phyloP scores from a whole-genome alignment of 2,329 filamentous ascomycete genomes.

The Ophiostoma montium region DNA sequence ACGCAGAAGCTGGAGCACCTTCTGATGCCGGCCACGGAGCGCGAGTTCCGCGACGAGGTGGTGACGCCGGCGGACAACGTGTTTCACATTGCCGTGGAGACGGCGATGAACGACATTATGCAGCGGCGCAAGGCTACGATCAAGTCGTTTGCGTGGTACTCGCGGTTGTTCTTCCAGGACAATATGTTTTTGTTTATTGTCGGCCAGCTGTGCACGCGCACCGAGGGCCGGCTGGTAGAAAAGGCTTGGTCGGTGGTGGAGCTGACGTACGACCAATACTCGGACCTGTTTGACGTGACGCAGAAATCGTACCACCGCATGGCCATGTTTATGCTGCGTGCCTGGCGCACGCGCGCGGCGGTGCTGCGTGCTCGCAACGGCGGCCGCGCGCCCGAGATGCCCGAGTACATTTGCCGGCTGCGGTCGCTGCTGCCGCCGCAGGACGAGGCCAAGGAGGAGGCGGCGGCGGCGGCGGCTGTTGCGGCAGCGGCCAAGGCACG shows the following conservation, averaged over 20 bases:
- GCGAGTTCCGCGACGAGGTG: conserved; percentile 36
- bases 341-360: conserved; percentile 37
- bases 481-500: background rate
- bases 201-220: conserved; percentile 36
- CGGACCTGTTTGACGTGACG: conserved; percentile 35
- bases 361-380: conserved; percentile 20
- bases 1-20: conserved; percentile 35
- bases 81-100: conserved; percentile 38
- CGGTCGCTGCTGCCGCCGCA: conserved; percentile 25
- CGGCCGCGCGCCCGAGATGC: conserved; percentile 27
- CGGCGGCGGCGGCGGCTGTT: background rate
- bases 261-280: conserved; percentile 32
- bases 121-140: conserved; percentile 29
- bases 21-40: conserved; percentile 30
- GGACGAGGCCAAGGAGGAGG: conserved; percentile 17
- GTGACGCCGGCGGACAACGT: conserved; percentile 36
- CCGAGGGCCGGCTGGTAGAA: conserved; percentile 35
- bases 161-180: conserved; percentile 38
- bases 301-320: conserved; percentile 30
- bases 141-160: conserved; percentile 41
- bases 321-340: conserved; percentile 34
- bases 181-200: conserved; percentile 42
- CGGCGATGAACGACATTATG: conserved; percentile 32
- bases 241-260: conserved; percentile 37
- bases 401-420: conserved; percentile 32